Conservation (phyloP, 2,329 filamentous ascomycete genomes). For the Cercospora sesami region DNA sequence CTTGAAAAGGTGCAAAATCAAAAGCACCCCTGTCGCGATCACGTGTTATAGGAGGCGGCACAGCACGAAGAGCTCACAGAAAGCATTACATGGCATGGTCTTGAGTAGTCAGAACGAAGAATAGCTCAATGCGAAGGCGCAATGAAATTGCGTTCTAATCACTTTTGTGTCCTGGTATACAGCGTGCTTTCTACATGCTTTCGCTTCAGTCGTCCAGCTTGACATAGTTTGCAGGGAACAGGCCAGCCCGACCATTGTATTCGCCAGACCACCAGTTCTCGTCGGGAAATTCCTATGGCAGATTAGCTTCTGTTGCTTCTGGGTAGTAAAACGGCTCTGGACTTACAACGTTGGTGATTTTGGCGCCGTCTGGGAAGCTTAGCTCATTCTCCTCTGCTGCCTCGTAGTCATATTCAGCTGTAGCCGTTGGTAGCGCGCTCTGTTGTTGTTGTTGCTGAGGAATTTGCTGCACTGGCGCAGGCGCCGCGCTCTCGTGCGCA, state of each 20-base stretch:
- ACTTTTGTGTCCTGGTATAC: not conserved
- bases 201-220: slow-evolving; percentile 45
- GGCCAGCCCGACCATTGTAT: slow-evolving; percentile 73
- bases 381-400: slow-evolving; percentile 87
- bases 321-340: not conserved
- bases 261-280: slow-evolving; percentile 98
- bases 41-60: not conserved
- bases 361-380: slow-evolving; percentile 87
- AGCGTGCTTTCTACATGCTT: not conserved
- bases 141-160: not conserved
- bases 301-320: slow-evolving; percentile 29
- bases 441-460: slow-evolving; percentile 40
- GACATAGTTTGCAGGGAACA: slow-evolving; percentile 67
- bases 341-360: slow-evolving; percentile 73
- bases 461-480: slow-evolving; percentile 28
- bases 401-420: slow-evolving; percentile 91
- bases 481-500: slow-evolving; percentile 44
- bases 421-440: slow-evolving; percentile 60
- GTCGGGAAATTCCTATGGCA: slow-evolving; percentile 79
- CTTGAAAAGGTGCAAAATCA: not conserved
- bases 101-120: not conserved
- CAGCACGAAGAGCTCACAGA: not conserved
- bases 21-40: not conserved
- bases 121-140: not conserved
- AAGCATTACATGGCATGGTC: not conserved